Evolutionary conservation across 306 rosid species (phyloP).

Genomic region (Cucurbita moschata): DNA sequence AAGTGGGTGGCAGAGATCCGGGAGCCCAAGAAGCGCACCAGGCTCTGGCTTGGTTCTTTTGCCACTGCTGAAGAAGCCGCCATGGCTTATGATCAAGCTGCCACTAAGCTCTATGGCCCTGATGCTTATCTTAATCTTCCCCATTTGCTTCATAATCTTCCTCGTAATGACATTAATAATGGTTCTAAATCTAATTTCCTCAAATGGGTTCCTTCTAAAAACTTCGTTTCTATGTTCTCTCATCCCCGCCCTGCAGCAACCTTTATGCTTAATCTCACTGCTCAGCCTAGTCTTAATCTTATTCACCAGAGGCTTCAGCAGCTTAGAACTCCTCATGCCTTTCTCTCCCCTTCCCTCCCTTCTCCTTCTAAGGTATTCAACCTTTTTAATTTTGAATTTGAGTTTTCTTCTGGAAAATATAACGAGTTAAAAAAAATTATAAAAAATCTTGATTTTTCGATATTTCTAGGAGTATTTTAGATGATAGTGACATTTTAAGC

Average conservation of each 20-base stretch:
- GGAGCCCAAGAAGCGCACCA: constrained; percentile 89
- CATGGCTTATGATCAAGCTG: constrained; percentile 94
- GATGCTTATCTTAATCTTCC: constrained; percentile 95
- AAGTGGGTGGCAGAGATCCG: constrained; percentile 98
- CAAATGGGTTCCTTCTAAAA: constrained; percentile 88
- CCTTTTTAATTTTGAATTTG: neutral
- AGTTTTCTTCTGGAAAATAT: too few species aligned
- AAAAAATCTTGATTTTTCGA: too few species aligned
- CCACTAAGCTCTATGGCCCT: constrained; percentile 79
- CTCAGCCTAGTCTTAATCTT: constrained; percentile 91
- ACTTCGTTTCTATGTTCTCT: constrained; percentile 81
- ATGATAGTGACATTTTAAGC: neutral
- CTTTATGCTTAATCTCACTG: constrained; percentile 57
- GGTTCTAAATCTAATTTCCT: neutral
- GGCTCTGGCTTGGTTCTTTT: constrained; percentile 93
- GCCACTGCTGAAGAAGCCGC: constrained; percentile 97
- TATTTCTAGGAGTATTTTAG: neutral
- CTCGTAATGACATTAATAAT: too few species aligned
- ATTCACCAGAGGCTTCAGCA: constrained; percentile 84
- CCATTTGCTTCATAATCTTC: constrained; percentile 19
- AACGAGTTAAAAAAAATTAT: too few species aligned
- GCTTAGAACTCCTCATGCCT: constrained; percentile 41
- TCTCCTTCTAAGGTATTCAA: constrained; percentile 18
- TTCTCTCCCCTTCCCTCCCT: constrained; percentile 19
- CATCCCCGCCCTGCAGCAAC: neutral